Conservation (phyloP, 345 rosid species). For the Sisymbrium altissimum region DNA sequence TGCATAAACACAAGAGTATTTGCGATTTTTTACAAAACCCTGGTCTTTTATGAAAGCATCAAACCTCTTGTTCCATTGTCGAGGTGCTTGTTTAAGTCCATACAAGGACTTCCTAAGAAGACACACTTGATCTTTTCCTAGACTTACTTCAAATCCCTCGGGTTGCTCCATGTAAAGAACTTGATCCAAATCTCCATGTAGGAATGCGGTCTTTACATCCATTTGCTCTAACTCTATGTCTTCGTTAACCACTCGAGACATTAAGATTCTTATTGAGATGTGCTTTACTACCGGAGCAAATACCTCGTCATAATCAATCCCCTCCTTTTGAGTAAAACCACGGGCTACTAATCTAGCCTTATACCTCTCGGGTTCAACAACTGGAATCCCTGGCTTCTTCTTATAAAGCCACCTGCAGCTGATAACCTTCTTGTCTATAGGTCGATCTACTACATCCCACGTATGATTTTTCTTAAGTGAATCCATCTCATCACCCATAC, state of each 20-base stretch:
- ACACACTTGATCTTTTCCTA: neutral
- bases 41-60: neutral
- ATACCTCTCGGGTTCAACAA: too few species aligned
- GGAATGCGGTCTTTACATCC: neutral
- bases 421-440: too few species aligned
- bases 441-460: too few species aligned
- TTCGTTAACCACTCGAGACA: neutral
- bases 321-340: too few species aligned
- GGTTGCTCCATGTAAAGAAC: neutral
- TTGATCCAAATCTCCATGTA: neutral
- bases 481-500: too few species aligned
- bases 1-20: neutral
- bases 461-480: too few species aligned
- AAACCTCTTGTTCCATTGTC: neutral
- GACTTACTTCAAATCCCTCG: neutral
- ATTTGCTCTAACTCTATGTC: neutral
- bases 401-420: too few species aligned
- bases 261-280: neutral
- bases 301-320: too few species aligned
- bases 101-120: neutral
- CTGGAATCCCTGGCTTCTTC: too few species aligned
- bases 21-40: neutral
- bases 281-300: neutral
- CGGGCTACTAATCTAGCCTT: too few species aligned
- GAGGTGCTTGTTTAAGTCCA: neutral